phyloP scores from a whole-genome alignment of 2,329 filamentous ascomycete species.

The Gaeumannomyces sp. region DNA sequence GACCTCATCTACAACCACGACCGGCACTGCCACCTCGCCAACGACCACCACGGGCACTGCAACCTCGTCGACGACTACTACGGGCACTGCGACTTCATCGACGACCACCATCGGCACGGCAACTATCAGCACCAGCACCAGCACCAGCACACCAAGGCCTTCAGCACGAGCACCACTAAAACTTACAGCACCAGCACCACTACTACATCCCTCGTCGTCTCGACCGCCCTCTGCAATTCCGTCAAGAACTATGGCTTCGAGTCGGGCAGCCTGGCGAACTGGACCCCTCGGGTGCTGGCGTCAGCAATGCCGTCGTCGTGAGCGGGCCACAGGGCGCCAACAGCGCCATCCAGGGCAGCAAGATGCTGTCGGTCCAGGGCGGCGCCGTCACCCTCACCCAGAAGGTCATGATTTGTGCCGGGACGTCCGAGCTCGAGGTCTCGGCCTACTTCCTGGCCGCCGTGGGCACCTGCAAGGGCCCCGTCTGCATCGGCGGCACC shows the following conservation, averaged over 20 bases:
- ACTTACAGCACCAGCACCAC: neutral
- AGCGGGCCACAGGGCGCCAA: slow-evolving; percentile 52
- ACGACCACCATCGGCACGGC: neutral
- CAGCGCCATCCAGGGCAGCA: slow-evolving; percentile 49
- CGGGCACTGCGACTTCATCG: neutral
- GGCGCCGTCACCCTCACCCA: slow-evolving; percentile 63
- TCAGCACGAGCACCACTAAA: neutral
- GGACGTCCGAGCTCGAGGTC: slow-evolving; percentile 50
- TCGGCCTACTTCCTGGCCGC: slow-evolving; percentile 46
- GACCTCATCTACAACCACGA: neutral
- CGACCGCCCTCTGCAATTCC: slow-evolving; percentile 56
- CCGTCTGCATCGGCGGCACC: slow-evolving; percentile 48
- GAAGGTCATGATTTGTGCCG: slow-evolving; percentile 48
- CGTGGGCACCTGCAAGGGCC: slow-evolving; percentile 47
- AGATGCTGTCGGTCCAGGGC: slow-evolving; percentile 56
- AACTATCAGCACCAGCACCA: neutral
- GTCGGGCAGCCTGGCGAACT: slow-evolving; percentile 32
- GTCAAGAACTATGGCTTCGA: slow-evolving; percentile 57
- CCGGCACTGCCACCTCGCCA: neutral
- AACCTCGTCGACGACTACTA: too few relatives aligned
- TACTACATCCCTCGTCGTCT: neutral
- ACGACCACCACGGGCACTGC: neutral
- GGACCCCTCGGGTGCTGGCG: slow-evolving; percentile 56
- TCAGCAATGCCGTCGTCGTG: slow-evolving; percentile 60
- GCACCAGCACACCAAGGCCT: neutral